phyloP scores from a whole-genome alignment of 208 protist species.

The Novymonas esmeraldas region DNA sequence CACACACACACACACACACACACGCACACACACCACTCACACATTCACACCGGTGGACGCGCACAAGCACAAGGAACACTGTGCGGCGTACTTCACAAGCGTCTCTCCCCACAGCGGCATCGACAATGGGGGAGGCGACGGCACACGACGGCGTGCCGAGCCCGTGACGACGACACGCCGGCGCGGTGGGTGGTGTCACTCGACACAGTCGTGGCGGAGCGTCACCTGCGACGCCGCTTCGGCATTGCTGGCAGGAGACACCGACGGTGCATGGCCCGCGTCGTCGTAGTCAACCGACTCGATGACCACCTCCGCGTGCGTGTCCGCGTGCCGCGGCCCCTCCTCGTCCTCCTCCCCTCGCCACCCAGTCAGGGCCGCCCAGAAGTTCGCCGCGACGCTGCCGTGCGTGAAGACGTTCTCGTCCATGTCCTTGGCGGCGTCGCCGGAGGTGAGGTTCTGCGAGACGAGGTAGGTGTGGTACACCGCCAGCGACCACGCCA shows the following conservation, averaged over 20 bases:
- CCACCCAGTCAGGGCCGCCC: conserved; percentile 36
- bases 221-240: neutral
- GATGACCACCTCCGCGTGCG: conserved; percentile 22
- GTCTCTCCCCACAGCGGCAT: no score
- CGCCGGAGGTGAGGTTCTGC: conserved; percentile 71
- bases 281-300: conserved; percentile 6
- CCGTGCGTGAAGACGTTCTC: conserved; percentile 69
- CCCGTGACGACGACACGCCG: no score
- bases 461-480: conserved; percentile 73
- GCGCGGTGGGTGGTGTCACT: neutral
- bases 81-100: no score
- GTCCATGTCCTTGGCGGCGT: conserved; percentile 36
- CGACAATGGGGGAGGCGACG: no score
- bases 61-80: neutral
- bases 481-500: conserved; percentile 49
- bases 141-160: no score
- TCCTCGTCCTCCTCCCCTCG: conserved; percentile 17
- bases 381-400: conserved; percentile 46
- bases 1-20: neutral
- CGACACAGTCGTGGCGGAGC: neutral
- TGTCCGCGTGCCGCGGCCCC: neutral
- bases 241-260: neutral
- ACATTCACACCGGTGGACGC: neutral
- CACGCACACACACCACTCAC: neutral
- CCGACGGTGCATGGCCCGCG: conserved; percentile 4